These are phyloP conservation scores for Umbelopsis ramanniana DNA, from an alignment of 192 early-diverging fungal genomes.

Conservation along the genomic window DNA sequence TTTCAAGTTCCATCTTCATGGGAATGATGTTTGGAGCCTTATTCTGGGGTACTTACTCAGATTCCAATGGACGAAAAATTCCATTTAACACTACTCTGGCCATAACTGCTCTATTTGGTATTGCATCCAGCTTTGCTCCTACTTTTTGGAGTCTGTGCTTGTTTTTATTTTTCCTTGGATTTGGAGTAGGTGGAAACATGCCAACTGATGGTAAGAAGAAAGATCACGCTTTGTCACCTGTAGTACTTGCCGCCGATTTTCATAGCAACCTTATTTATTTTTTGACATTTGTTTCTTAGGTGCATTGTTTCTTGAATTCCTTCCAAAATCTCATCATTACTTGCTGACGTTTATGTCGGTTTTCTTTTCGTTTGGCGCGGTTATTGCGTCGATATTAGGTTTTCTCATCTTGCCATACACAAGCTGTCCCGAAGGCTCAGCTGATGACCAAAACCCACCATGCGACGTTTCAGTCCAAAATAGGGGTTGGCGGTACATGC, in stretches of 20 bases:
- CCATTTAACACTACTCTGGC: slow-evolving; percentile 80
- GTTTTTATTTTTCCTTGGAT: slow-evolving; percentile 69
- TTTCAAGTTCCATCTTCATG: slow-evolving; percentile 71
- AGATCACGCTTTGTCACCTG: neutral
- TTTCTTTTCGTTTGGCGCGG: slow-evolving; percentile 84
- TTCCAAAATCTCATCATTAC: slow-evolving; percentile 77
- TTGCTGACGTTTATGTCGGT: slow-evolving; percentile 83
- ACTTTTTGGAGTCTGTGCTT: slow-evolving; percentile 66
- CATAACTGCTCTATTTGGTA: slow-evolving; percentile 72
- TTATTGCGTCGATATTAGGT: slow-evolving; percentile 68
- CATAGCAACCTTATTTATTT: neutral
- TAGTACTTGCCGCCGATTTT: neutral
- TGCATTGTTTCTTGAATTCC: slow-evolving; percentile 84
- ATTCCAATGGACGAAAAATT: slow-evolving; percentile 71
- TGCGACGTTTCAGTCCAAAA: slow-evolving; percentile 67
- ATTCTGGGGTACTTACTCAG: slow-evolving; percentile 80
- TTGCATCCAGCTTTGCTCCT: slow-evolving; percentile 67
- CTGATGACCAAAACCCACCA: slow-evolving; percentile 1
- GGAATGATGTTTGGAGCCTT: slow-evolving; percentile 86
- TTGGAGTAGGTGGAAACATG: slow-evolving; percentile 75
- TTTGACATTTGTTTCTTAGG: slow-evolving; percentile 45
- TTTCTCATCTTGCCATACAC: slow-evolving; percentile 67
- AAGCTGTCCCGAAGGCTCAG: slow-evolving; percentile 61
- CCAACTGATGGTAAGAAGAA: slow-evolving; percentile 56
- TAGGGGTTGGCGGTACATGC: slow-evolving; percentile 80